phyloP scores from a whole-genome alignment of 768 basidiomycete species.

The Mycena pura region DNA sequence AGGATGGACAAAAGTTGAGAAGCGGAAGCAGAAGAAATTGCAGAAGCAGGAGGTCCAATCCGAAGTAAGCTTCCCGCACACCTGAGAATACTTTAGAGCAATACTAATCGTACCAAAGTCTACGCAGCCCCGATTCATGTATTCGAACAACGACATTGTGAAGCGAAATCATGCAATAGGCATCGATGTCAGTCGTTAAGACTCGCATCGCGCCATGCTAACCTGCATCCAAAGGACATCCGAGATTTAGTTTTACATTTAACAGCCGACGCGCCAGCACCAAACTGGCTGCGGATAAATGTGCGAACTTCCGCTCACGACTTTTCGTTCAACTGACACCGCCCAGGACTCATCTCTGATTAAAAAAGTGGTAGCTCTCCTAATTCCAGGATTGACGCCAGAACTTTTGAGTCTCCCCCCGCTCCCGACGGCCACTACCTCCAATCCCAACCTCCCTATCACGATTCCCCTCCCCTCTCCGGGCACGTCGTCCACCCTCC shows the following conservation, averaged over 20 bases:
- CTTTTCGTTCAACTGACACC: constrained; percentile 1
- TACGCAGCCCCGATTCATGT: constrained; percentile 80
- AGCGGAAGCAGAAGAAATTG: constrained; percentile 73
- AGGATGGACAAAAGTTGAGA: constrained; percentile 76
- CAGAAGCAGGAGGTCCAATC: constrained; percentile 62
- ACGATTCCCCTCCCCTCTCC: constrained; percentile 45
- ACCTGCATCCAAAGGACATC: constrained; percentile 65
- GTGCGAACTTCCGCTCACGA: constrained; percentile 47
- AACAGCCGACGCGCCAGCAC: constrained; percentile 81
- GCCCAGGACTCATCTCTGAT: constrained; percentile 74
- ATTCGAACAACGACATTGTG: constrained; percentile 76
- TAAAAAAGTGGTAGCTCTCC: constrained; percentile 77
- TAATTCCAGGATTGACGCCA: constrained; percentile 88
- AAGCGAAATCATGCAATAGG: constrained; percentile 76
- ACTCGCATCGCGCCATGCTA: background rate
- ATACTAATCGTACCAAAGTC: constrained; percentile 40
- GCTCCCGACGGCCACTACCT: constrained; percentile 69
- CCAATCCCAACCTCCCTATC: constrained; percentile 62
- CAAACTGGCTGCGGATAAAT: constrained; percentile 86
- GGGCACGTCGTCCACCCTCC: constrained; percentile 48
- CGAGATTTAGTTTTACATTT: constrained; percentile 87
- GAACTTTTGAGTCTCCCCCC: constrained; percentile 76
- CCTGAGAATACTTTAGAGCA: background rate
- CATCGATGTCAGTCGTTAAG: constrained; percentile 69
- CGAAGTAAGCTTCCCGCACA: constrained; percentile 54